phyloP scores from a whole-genome alignment of 2,329 filamentous ascomycete genomes.

The Cladosporium sp. region DNA sequence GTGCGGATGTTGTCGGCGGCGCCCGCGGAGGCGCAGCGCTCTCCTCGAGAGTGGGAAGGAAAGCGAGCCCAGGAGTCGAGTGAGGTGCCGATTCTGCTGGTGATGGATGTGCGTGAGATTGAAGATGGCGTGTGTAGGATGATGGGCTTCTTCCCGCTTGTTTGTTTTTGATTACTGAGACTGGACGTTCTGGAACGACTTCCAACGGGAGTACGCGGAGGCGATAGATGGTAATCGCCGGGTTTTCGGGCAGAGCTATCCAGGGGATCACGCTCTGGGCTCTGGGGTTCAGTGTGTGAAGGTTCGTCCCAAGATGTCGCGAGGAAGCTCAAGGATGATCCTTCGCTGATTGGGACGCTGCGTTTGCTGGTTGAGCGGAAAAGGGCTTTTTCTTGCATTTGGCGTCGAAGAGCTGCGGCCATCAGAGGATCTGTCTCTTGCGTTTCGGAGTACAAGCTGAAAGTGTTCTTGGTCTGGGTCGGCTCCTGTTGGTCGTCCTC shows the following conservation, averaged over 20 bases:
- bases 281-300: conserved; percentile 1
- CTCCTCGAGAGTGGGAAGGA: conserved; percentile 41
- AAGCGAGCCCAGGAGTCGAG: conserved; percentile 41
- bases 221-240: conserved; percentile 1
- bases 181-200: neutral
- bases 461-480: neutral
- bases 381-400: conserved; percentile 31
- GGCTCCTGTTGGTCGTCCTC: conserved; percentile 18
- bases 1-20: conserved; percentile 34
- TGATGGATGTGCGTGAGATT: neutral
- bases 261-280: conserved; percentile 16
- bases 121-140: conserved; percentile 10
- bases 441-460: neutral
- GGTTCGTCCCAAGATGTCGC: conserved; percentile 14
- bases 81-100: conserved; percentile 21
- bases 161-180: neutral
- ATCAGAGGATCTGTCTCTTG: conserved; percentile 21
- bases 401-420: conserved; percentile 29
- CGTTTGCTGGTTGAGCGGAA: conserved; percentile 29
- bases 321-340: conserved; percentile 15
- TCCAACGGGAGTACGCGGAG: neutral
- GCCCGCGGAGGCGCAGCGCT: conserved; percentile 37
- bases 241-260: conserved; percentile 6
- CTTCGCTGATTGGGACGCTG: conserved; percentile 13
- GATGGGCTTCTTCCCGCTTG: neutral